Percentiles rank a stretch among this genome's conserved stretches.
phyloP scores from a whole-genome alignment of 2,329 filamentous ascomycete species.

The Bretziella fagacearum region DNA sequence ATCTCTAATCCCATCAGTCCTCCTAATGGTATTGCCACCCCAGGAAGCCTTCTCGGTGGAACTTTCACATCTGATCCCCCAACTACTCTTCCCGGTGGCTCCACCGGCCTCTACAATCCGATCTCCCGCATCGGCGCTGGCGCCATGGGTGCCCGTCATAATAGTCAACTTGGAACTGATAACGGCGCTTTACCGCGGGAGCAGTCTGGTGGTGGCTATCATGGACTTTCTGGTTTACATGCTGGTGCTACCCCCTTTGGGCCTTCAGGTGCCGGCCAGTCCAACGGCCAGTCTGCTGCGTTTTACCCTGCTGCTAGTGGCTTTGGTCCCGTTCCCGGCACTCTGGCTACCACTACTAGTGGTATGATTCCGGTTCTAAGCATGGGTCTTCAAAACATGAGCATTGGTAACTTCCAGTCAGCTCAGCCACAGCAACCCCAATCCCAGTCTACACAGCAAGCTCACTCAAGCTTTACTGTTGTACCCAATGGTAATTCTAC shows the following conservation, averaged over 20 bases:
- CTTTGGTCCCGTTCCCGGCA: slow-evolving; percentile 19
- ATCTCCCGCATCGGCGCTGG: slow-evolving; percentile 11
- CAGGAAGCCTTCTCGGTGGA: slow-evolving; percentile 9
- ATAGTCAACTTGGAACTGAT: slow-evolving; percentile 8
- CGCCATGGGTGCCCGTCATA: slow-evolving; percentile 8
- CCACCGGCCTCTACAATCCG: slow-evolving; percentile 9
- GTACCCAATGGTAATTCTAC: background rate
- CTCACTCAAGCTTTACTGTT: background rate
- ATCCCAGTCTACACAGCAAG: slow-evolving; percentile 10
- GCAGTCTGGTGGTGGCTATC: slow-evolving; percentile 20
- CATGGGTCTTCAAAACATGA: slow-evolving; percentile 38
- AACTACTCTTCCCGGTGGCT: background rate
- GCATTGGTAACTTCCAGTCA: slow-evolving; percentile 27
- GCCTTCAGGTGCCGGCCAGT: slow-evolving; percentile 28
- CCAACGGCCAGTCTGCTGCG: slow-evolving; percentile 17
- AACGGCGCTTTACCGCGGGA: slow-evolving; percentile 7
- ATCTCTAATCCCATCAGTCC: slow-evolving; percentile 12
- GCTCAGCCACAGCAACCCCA: slow-evolving; percentile 1
- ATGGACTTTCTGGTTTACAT: slow-evolving; percentile 36
- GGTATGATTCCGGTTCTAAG: slow-evolving; percentile 41
- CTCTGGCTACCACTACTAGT: slow-evolving; percentile 1
- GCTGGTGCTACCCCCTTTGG: slow-evolving; percentile 67
- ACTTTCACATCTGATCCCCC: slow-evolving; percentile 5
- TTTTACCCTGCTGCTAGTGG: slow-evolving; percentile 21
- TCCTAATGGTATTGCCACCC: slow-evolving; percentile 12